Evolutionary conservation across 2,329 filamentous ascomycete genomes (phyloP).

Genomic region (Penicillium aurantiogriseum): DNA sequence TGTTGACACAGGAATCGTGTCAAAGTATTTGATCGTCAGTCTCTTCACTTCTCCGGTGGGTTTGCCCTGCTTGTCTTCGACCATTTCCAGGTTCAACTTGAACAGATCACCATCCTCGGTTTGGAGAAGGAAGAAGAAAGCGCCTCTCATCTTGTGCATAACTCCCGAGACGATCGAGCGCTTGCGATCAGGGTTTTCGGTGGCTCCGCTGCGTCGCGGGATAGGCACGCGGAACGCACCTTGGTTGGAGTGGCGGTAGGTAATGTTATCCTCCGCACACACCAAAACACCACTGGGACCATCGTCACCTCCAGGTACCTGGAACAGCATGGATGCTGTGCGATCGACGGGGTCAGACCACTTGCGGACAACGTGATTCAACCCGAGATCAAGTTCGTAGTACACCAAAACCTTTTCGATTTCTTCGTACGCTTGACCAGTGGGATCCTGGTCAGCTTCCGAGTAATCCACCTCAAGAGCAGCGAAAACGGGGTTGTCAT

Average conservation of each 20-base stretch:
- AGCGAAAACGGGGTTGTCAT: conserved; percentile 95
- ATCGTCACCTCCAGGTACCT: conserved; percentile 89
- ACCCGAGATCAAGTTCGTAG: conserved; percentile 92
- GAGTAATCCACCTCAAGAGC: conserved; percentile 91
- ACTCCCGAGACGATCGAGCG: conserved; percentile 83
- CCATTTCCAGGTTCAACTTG: conserved; percentile 91
- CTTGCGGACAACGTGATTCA: conserved; percentile 95
- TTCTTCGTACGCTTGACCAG: conserved; percentile 75
- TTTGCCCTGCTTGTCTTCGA: conserved; percentile 72
- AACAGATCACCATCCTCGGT: conserved; percentile 98
- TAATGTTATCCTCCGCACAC: conserved; percentile 90
- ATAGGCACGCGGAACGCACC: conserved; percentile 86
- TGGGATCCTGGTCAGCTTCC: conserved; percentile 86
- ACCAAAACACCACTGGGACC: conserved; percentile 94
- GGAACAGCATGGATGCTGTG: conserved; percentile 84
- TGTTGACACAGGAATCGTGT: conserved; percentile 85
- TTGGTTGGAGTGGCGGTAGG: conserved; percentile 95
- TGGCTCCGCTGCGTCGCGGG: conserved; percentile 78
- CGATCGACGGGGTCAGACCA: conserved; percentile 95
- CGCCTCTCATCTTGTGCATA: conserved; percentile 96
- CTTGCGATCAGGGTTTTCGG: conserved; percentile 89
- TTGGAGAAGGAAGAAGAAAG: conserved; percentile 96
- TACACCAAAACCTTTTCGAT: conserved; percentile 91
- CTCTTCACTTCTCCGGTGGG: conserved; percentile 76
- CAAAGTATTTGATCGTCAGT: conserved; percentile 95